Conservation (phyloP, 352 stramenopile genomes). For the Phytophthora hybrid region DNA sequence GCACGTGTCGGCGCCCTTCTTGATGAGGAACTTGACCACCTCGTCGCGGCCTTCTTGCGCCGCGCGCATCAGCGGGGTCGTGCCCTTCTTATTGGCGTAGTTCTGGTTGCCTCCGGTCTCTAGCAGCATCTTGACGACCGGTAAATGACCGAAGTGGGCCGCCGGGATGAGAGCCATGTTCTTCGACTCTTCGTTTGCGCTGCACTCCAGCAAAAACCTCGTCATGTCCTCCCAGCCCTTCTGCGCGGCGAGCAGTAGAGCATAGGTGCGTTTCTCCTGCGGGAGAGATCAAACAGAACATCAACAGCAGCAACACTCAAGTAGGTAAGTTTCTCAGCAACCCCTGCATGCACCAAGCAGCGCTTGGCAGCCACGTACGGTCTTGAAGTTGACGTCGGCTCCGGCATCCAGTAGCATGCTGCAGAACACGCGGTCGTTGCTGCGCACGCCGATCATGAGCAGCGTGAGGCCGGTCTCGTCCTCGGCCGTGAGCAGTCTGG, state of each 20-base stretch:
- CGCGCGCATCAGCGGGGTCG: conserved; percentile 86
- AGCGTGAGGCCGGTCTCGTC: conserved; percentile 86
- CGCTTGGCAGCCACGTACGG: conserved; percentile 48
- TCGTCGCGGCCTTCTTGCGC: conserved; percentile 84
- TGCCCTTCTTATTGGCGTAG: conserved; percentile 90
- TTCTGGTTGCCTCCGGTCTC: conserved; percentile 77
- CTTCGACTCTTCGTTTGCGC: conserved; percentile 83
- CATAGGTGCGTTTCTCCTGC: conserved; percentile 83
- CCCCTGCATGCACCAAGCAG: not conserved
- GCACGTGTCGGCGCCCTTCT: conserved; percentile 71
- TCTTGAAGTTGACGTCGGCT: conserved; percentile 85
- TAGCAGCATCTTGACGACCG: conserved; percentile 78
- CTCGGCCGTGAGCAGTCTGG: conserved; percentile 60
- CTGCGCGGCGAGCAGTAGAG: conserved; percentile 81
- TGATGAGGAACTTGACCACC: conserved; percentile 84
- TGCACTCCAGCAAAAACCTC: conserved; percentile 69
- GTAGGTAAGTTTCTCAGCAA: not conserved
- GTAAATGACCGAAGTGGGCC: conserved; percentile 84
- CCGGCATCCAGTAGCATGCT: conserved; percentile 70
- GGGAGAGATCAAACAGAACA: conserved; percentile 27
- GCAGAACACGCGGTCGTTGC: conserved; percentile 66
- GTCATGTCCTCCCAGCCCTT: conserved; percentile 82
- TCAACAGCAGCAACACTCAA: not conserved
- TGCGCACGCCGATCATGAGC: conserved; percentile 83
- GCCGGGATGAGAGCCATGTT: conserved; percentile 89